Conservation (phyloP, 140 eudicot species). For the Stevia rebaudiana region DNA sequence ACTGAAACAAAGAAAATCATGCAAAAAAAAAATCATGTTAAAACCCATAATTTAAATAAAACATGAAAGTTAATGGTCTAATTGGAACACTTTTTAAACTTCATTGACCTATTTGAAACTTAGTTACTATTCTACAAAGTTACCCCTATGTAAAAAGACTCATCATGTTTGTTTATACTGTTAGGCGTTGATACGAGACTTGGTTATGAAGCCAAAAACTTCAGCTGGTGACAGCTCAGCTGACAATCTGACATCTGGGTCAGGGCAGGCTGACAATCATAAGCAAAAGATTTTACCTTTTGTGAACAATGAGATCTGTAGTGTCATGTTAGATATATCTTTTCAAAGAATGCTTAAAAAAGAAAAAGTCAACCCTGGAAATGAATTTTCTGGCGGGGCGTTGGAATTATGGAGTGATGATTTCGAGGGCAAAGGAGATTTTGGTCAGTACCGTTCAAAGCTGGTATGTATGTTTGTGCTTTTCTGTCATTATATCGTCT, state of each 20-base stretch:
- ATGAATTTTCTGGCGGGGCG: constrained; percentile 39
- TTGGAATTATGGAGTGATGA: constrained; percentile 92
- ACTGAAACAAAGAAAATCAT: no score
- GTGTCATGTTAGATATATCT: constrained; percentile 58
- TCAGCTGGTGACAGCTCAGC: constrained; percentile 43
- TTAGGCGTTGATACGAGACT: constrained; percentile 75
- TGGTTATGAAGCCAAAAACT: constrained; percentile 63
- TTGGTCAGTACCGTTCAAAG: constrained; percentile 79
- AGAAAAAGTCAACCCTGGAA: constrained; percentile 62
- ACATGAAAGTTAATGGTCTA: no score
- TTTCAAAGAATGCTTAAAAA: constrained; percentile 75
- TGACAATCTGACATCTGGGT: constrained; percentile 38
- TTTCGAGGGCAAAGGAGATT: constrained; percentile 75
- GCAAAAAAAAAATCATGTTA: no score
- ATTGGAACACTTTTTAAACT: no score
- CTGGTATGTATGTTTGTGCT: constrained; percentile 50
- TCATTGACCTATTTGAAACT: no score
- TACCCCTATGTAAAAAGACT: constrained; percentile 4
- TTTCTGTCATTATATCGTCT: neutral
- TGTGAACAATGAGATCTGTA: constrained; percentile 67
- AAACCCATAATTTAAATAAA: no score
- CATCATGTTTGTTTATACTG: constrained; percentile 22
- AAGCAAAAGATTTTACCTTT: constrained; percentile 52
- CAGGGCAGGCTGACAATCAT: constrained; percentile 56
- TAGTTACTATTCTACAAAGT: no score